Conservation (phyloP, 73 alveolate genomes). For the Effrenium voratum region DNA sequence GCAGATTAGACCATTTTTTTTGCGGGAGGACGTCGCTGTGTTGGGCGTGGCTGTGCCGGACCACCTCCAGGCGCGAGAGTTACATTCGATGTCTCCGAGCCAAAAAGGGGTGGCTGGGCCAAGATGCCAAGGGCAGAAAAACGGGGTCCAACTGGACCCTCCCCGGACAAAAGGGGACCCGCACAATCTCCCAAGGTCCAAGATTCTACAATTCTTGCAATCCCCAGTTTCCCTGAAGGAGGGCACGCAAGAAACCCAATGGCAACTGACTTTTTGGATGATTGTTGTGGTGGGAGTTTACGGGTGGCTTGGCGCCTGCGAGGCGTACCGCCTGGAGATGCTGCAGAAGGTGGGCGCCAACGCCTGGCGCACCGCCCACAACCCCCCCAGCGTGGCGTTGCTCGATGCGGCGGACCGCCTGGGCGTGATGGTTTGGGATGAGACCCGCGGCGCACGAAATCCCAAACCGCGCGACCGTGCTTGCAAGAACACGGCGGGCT, state of each 20-base stretch:
- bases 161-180: too few species aligned
- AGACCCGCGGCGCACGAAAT: too few species aligned
- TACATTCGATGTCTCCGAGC: too few species aligned
- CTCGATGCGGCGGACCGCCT: slow-evolving; percentile 27
- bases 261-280: not conserved
- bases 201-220: too few species aligned
- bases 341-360: slow-evolving; percentile 66
- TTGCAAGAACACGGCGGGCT: too few species aligned
- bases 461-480: too few species aligned
- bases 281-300: not conserved
- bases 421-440: slow-evolving; percentile 81
- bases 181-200: too few species aligned
- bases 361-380: slow-evolving; percentile 94
- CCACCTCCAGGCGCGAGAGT: slow-evolving; percentile 49
- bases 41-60: slow-evolving; percentile 93
- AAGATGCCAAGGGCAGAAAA: too few species aligned
- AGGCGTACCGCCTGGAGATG: slow-evolving; percentile 71
- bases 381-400: slow-evolving; percentile 84
- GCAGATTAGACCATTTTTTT: too few species aligned
- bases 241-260: not conserved
- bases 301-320: not conserved
- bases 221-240: too few species aligned
- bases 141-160: too few species aligned
- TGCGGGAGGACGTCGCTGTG: slow-evolving; percentile 74
- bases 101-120: too few species aligned